Evolutionary conservation across 2,329 filamentous ascomycete genomes (phyloP), one percentile per base, ranked within the genome.

Genomic region (Hypoxylon sp.): DNA sequence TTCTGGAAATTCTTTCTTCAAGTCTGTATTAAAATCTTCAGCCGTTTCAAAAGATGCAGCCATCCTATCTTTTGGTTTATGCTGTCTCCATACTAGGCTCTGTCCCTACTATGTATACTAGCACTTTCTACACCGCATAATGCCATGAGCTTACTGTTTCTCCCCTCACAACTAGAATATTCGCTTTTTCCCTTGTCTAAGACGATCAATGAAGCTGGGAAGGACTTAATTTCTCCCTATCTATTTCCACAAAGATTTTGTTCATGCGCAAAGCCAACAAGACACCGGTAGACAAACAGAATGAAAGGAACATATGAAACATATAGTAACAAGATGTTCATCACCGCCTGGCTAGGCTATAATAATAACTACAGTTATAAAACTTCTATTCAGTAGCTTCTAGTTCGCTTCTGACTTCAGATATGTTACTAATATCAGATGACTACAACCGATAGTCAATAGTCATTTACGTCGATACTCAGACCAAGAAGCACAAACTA

Each of bases 281-380:
- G 37, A 60, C 35, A 57, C 50, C 61, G 2, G 44, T 7, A 61
- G 13, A 57, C 59, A 71, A 58, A 50, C 50, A 33, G 48, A 42
- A 50, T 61, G 44, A 68, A 66, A 68, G 65, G 46, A 46, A 13
- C 4, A 11, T 13, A 22, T 30, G n/a, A 54, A 33, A 62, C 58
- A 51, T 49, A n/a, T 14, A 40, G 40, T 13, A 44, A 35, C 3
- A 48, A 37, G 40, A 6, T 10, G 25, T 13, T 6, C 22, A 14
- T 51, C 27, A 3, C 20, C n/a, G 14, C 25, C 5, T 44, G 22
- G 30, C 10, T 7, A 46, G 27, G 17, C 33, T 59, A 13, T 30
- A 48, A 17, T 55, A 17, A 11, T 35, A 27, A 46, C 11, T 25
- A 17, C n/a, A 50, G 10, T 30, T 60, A 63, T 63, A 59, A 63